Evolutionary conservation across 106 monocot genomes (phyloP), one percentile per base, ranked within the genome.

Genomic region (Dendrobium officinale): DNA sequence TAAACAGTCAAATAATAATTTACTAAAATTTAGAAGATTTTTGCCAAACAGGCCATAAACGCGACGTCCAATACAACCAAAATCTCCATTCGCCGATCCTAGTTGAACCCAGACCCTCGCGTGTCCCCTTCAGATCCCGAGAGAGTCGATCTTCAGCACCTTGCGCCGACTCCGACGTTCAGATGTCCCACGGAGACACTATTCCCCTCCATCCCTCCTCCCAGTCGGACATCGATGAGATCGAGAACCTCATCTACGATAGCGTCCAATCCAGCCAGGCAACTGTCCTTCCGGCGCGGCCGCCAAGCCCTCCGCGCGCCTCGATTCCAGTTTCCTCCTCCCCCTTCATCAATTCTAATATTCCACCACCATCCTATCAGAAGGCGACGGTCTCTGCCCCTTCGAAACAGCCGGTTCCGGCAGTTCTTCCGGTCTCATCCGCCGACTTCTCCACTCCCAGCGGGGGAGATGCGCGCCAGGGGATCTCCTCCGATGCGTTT

Each of bases 151-250:
- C 64, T 64, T 64, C 24, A 24, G 22, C 64, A 6, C 4, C 64
- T 66, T 4, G 17, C 81, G 9, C 44, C 68, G 13, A 24, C 80
- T 13, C 44, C 78, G 26, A 40, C 80, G 42, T 67, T 19, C 29
- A 79, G 75, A 93, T 88, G 88, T 85, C 90, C 15, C 85, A 85
- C 77, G 80, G 84, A 19, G 89, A 88, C 86, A 89, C 87, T 9
- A 74, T 89, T 77, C 98, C 98, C 20, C 92, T 98, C 68, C 92
- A 98, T 58, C 85, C 94, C 6, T 92, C 98, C 61, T 92, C 98
- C 72, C 95, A 95, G 73, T 98, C 95, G 49, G 98, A 98, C 89
- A 98, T 98, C 84, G 98, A 98, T 84, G 98, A 98, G 89, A 95
- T 98, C 85, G 98, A 95, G 81, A 87, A 83, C 81, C 91, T 95